A percentile compares a stretch with the other conserved stretches of the same genome.
These are phyloP conservation scores for Pyrrhoderma noxium DNA, from an alignment of 1,284 basidiomycete genomes.

Conservation along the genomic window DNA sequence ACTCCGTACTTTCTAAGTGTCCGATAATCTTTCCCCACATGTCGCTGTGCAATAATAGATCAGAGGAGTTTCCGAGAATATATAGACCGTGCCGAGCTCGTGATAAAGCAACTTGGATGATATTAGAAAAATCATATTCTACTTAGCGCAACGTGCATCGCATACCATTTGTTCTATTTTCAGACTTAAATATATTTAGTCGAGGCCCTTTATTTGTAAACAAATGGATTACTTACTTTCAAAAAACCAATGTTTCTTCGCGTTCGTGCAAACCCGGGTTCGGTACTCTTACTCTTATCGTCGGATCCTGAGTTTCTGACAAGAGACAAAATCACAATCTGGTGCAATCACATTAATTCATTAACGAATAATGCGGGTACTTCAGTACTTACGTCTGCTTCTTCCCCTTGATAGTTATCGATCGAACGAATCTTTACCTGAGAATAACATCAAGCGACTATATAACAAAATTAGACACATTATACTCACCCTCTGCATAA, in stretches of 20 bases:
- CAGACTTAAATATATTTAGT: conserved; percentile 32
- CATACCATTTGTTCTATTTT: conserved; percentile 49
- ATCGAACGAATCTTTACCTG: conserved; percentile 66
- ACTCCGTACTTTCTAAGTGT: conserved; percentile 41
- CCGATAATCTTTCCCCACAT: conserved; percentile 59
- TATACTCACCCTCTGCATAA: conserved; percentile 41
- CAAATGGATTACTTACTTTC: conserved; percentile 34
- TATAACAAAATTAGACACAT: conserved; percentile 6
- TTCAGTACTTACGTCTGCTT: conserved; percentile 37
- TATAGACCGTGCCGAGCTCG: conserved; percentile 65
- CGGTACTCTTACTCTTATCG: conserved; percentile 27
- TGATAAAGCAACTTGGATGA: conserved; percentile 57
- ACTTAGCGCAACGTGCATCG: background rate
- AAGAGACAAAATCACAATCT: conserved; percentile 64
- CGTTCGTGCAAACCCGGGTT: conserved; percentile 22
- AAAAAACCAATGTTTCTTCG: conserved; percentile 60
- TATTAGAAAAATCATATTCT: background rate
- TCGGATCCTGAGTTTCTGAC: conserved; percentile 56
- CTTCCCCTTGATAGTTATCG: conserved; percentile 72
- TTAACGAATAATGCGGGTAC: background rate
- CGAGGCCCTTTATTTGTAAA: background rate
- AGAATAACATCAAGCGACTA: background rate
- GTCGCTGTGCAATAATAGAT: conserved; percentile 38
- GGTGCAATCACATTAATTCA: conserved; percentile 3
- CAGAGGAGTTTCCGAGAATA: conserved; percentile 59